A percentile compares a stretch with the other conserved stretches of the same genome.
phyloP scores from a whole-genome alignment of 352 stramenopile genomes.

The Globisporangium ultimum region DNA sequence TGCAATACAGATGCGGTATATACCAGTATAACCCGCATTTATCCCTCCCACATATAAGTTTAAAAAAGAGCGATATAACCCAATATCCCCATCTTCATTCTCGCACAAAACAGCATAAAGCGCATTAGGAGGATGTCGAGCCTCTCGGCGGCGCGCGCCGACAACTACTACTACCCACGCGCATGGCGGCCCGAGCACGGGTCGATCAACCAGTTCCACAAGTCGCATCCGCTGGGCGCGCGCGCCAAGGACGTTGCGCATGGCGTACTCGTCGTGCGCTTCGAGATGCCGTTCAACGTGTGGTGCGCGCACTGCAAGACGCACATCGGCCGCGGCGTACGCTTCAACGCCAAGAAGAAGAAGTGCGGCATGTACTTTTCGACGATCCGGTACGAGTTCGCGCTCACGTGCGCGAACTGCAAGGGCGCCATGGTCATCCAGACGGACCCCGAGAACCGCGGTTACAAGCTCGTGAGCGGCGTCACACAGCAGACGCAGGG shows the following conservation, averaged over 20 bases:
- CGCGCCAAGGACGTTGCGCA: constrained; percentile 85
- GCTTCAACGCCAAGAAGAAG: constrained; percentile 97
- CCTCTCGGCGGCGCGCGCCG: constrained; percentile 94
- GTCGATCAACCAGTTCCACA: constrained; percentile 81
- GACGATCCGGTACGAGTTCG: constrained; percentile 93
- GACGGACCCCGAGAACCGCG: constrained; percentile 93
- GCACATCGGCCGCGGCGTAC: constrained; percentile 83
- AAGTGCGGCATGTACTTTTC: constrained; percentile 90
- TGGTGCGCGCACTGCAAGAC: constrained; percentile 84
- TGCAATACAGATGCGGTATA: no score
- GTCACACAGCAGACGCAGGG: constrained; percentile 27
- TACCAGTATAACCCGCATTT: no score
- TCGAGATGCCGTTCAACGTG: constrained; percentile 97
- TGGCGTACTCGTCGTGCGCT: constrained; percentile 92
- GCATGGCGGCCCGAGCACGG: constrained; percentile 88
- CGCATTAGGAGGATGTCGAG: constrained; percentile 90
- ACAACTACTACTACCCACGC: constrained; percentile 97
- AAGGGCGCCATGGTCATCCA: constrained; percentile 86
- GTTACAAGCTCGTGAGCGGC: constrained; percentile 86
- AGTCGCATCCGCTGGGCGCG: constrained; percentile 70
- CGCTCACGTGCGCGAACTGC: constrained; percentile 91
- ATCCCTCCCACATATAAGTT: no score
- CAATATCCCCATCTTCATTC: no score
- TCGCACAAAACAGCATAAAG: neutral
- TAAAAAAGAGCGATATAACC: no score